Percentiles rank a stretch among this genome's conserved stretches.
Conservation (phyloP, 1,284 basidiomycete species). For the Leccinum pachyderme region DNA sequence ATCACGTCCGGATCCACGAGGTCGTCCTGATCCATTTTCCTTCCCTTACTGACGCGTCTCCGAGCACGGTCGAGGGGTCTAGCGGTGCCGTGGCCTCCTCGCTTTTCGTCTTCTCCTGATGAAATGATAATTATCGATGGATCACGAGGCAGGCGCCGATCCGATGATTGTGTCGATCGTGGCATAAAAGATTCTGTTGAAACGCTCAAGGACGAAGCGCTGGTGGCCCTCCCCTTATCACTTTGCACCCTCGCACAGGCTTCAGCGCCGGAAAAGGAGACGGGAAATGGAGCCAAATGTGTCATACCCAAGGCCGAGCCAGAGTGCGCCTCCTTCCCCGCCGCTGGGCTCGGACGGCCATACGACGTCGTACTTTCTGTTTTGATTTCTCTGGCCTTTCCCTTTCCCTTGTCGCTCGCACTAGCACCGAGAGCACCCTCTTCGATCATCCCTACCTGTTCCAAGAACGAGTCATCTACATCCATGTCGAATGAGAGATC, state of each 20-base stretch:
- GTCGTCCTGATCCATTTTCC: conserved; percentile 20
- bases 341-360: conserved; percentile 2
- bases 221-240: conserved; percentile 7
- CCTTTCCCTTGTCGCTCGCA: conserved; percentile 14
- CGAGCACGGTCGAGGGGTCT: conserved; percentile 5
- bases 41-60: conserved; percentile 10
- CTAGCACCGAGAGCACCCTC: conserved; percentile 18
- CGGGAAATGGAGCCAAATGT: conserved; percentile 8
- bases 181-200: conserved; percentile 15
- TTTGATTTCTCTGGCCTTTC: conserved; percentile 16
- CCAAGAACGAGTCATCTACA: conserved; percentile 29
- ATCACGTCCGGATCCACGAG: conserved; percentile 27
- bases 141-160: conserved; percentile 19
- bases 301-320: conserved; percentile 20
- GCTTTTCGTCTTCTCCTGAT: conserved; percentile 22
- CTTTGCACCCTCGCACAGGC: conserved; percentile 12
- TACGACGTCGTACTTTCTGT: not conserved
- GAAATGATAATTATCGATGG: conserved; percentile 28
- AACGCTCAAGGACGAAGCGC: conserved; percentile 15
- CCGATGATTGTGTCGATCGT: conserved; percentile 18
- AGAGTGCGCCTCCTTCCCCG: conserved; percentile 3
- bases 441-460: conserved; percentile 34
- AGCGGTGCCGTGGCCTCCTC: not conserved
- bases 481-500: conserved; percentile 31
- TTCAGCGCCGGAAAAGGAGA: conserved; percentile 19